These are phyloP conservation scores for Penicillium decumbens DNA, from an alignment of 2,329 filamentous ascomycete species.

Conservation along the genomic window DNA sequence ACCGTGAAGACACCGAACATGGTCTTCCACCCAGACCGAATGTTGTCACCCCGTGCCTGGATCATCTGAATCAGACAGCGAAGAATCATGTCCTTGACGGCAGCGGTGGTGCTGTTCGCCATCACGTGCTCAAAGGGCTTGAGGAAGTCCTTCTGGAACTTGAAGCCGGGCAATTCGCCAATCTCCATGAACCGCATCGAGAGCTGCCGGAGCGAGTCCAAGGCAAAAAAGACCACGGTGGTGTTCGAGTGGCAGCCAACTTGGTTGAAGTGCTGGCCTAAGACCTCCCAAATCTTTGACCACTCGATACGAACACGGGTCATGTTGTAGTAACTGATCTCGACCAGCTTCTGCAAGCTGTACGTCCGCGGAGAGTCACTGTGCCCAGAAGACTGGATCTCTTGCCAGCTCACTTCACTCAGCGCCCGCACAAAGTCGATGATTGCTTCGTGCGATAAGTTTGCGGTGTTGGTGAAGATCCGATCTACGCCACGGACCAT, in stretches of 20 bases:
- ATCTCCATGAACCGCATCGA: conserved; percentile 99
- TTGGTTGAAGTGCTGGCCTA: conserved; percentile 98
- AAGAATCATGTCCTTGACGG: conserved; percentile 95
- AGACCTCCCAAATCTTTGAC: conserved; percentile 94
- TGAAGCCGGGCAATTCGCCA: conserved; percentile 95
- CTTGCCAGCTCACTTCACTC: conserved; percentile 97
- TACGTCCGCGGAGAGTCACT: conserved; percentile 95
- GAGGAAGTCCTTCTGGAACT: conserved; percentile 98
- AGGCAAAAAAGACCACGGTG: conserved; percentile 91
- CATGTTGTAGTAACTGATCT: conserved; percentile 99
- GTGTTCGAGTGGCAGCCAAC: conserved; percentile 97
- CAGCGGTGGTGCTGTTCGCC: conserved; percentile 81
- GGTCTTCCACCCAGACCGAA: conserved; percentile 95
- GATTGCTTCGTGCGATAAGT: conserved; percentile 88
- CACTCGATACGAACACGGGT: conserved; percentile 95
- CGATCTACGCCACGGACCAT: conserved; percentile 89
- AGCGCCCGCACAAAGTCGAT: conserved; percentile 89
- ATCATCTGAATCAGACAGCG: conserved; percentile 99
- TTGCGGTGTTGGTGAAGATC: conserved; percentile 95
- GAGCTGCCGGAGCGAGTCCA: conserved; percentile 90
- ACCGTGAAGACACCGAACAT: conserved; percentile 99
- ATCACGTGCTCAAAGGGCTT: conserved; percentile 98
- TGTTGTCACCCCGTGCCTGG: conserved; percentile 91
- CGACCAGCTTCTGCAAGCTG: conserved; percentile 94
- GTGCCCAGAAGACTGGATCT: conserved; percentile 94